These are phyloP conservation scores for Massariosphaeria phaeospora DNA, from an alignment of 495 filamentous ascomycete genomes.

Conservation along the genomic window DNA sequence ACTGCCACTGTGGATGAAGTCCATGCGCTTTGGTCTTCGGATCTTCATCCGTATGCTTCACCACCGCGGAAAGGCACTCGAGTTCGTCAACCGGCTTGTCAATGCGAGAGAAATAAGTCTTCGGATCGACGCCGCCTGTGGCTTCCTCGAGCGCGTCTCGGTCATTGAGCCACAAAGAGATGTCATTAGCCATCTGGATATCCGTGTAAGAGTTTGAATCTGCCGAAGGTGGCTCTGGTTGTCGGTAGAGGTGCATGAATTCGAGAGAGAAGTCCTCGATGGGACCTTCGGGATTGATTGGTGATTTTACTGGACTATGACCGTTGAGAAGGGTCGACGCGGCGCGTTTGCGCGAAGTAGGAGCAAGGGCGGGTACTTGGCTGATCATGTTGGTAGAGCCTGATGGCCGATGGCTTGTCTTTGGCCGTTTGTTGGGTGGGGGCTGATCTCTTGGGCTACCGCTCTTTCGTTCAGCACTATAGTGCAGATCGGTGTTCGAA, in stretches of 20 bases:
- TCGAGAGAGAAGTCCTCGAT: constrained; percentile 64
- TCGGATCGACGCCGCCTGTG: constrained; percentile 34
- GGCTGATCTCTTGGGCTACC: constrained; percentile 57
- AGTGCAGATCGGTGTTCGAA: constrained; percentile 38
- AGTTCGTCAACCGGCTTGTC: constrained; percentile 54
- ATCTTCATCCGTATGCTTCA: constrained; percentile 49
- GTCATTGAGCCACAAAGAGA: constrained; percentile 70
- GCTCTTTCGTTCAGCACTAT: constrained; percentile 43
- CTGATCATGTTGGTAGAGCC: constrained; percentile 59
- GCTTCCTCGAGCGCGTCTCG: constrained; percentile 47
- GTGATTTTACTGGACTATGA: constrained; percentile 52
- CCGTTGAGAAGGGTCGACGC: constrained; percentile 41
- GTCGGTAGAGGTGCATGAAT: constrained; percentile 66
- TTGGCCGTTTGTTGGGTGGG: constrained; percentile 63
- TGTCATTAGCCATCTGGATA: constrained; percentile 59
- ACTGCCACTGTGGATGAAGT: constrained; percentile 60
- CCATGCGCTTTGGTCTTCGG: constrained; percentile 44
- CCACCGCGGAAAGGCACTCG: constrained; percentile 42
- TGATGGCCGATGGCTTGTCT: constrained; percentile 67
- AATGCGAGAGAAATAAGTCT: constrained; percentile 53
- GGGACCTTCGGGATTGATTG: constrained; percentile 46
- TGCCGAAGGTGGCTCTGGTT: constrained; percentile 53
- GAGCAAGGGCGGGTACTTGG: constrained; percentile 42
- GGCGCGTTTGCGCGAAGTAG: constrained; percentile 52
- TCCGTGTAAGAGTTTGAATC: constrained; percentile 63